Evolutionary conservation across 2,329 filamentous ascomycete genomes (phyloP), one percentile per base, ranked within the genome.

Genomic region (Fusarium miscanthi): DNA sequence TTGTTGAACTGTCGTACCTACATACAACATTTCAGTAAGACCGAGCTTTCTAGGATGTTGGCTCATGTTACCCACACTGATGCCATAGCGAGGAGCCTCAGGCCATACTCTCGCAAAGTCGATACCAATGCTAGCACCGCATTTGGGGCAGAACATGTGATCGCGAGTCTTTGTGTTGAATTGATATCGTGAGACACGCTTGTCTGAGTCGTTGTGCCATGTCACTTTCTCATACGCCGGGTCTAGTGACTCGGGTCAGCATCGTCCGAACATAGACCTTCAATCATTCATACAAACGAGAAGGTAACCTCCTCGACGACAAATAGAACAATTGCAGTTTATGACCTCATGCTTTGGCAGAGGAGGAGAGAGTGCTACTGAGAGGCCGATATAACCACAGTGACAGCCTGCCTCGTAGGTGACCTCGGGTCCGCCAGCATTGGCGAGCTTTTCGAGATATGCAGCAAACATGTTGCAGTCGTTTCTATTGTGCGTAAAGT

Each of bases 271-370:
- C 4, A 17, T 8, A 6, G 23, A 16, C 4, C 9, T 14, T 8
- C 10, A n/a, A 7, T 16, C 21, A 42, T 23, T 43, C 68, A 43
- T 48, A 85, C 84, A 87, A 46, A 87, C 81, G 33, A 88, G 80
- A 30, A 88, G 79, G 65, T 88, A 87, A 1, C 87, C 87, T 40
- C 84, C 82, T n/a, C 85, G 82, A 2, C 79, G 77, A 74, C 87
- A 89, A 63, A 85, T 85, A 40, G 87, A 88, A 77, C 87, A 89
- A 74, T 85, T 87, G 81, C 87, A 89, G 25, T 83, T 76, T n/a
- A 85, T 51, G 8, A 87, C 82, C 65, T 81, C 78, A 69, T 85
- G 80, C 70, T 85, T 78, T 8, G 83, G 80, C 33, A 88, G 80
- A 31, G 85, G 83, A 30, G 86, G 86, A 35, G 84, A 85, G 48